Conservation (phyloP, 345 rosid genomes). For the Nasturtium officinale region DNA sequence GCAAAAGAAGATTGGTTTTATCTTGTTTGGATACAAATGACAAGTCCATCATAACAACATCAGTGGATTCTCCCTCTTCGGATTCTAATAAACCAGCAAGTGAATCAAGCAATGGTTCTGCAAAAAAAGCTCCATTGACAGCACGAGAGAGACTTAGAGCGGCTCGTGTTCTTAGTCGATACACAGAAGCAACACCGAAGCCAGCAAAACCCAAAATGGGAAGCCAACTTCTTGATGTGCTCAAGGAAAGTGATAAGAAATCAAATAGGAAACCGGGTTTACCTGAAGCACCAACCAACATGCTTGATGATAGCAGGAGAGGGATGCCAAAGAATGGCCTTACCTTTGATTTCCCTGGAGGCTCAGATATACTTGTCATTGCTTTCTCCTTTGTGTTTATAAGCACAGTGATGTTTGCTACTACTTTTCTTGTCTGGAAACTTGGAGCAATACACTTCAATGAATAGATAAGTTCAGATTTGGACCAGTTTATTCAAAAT, state of each 20-base stretch:
- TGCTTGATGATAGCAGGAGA: slow-evolving; percentile 87
- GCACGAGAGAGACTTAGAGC: slow-evolving; percentile 88
- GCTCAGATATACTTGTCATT: slow-evolving; percentile 65
- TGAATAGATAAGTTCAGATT: slow-evolving; percentile 47
- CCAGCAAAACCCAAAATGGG: slow-evolving; percentile 68
- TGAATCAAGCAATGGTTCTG: slow-evolving; percentile 48
- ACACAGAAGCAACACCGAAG: slow-evolving; percentile 57
- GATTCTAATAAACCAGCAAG: slow-evolving; percentile 39
- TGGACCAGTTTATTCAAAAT: slow-evolving; percentile 6
- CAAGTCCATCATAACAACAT: slow-evolving; percentile 32
- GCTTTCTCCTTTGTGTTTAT: slow-evolving; percentile 74
- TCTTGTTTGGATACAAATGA: slow-evolving; percentile 52
- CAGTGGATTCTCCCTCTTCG: slow-evolving; percentile 9
- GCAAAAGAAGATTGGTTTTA: slow-evolving; percentile 38
- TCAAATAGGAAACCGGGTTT: slow-evolving; percentile 74
- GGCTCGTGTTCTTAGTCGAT: slow-evolving; percentile 73
- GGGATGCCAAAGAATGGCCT: slow-evolving; percentile 78
- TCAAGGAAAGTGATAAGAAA: slow-evolving; percentile 68
- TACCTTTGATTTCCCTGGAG: slow-evolving; percentile 80
- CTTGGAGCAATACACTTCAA: slow-evolving; percentile 91
- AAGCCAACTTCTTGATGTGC: slow-evolving; percentile 70
- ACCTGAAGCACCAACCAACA: slow-evolving; percentile 84
- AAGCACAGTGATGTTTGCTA: slow-evolving; percentile 87
- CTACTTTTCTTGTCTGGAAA: slow-evolving; percentile 88
- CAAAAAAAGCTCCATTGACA: slow-evolving; percentile 61